Evolutionary conservation across 2,329 filamentous ascomycete species (phyloP), one percentile per base, ranked within the genome.

Genomic region (Colletotrichum graminicola): DNA sequence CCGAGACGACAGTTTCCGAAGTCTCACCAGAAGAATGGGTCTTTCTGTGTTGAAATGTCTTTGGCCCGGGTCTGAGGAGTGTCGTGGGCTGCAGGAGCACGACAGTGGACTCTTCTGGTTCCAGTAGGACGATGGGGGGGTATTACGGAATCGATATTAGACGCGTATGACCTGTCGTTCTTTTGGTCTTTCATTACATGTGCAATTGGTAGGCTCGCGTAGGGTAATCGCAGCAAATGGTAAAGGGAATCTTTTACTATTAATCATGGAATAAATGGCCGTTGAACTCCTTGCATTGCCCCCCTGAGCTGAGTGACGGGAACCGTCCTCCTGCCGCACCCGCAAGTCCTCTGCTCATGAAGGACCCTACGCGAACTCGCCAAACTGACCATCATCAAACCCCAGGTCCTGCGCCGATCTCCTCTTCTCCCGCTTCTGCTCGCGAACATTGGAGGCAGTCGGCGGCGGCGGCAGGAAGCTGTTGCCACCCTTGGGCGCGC

Each of bases 371-470:
- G 87, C 88, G 82, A 97, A 97, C 81, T 97, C 94, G 26, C 93
- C 94, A 87, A 94, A 95, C 78, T 95, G 92, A 1, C 94, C 94
- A 79, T 97, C 93, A 77, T 97, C 94, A 76, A 96, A 96, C 0
- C 93, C 93, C 74, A 95, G 77, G 70, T 94, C 91, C 77, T 91
- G 84, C 6, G 87, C 83, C 16, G 88, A 86, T 76, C 82, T 83
- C 77, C 84, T 86, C 79, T 84, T 86, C 76, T 82, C 80, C 76
- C 87, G 85, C 81, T 89, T 87, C 80, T 90, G 86, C 64, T 88
- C 84, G 81, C 88, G 90, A n/a, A 89, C 85, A 70, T 89, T 88
- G 74, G 85, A 84, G 18, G 87, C 88, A 72, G 86, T 89, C 1
- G 92, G 91, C 10, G 93, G 91, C 8, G 92, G 90, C 66, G 93